Evolutionary conservation across 2,329 filamentous ascomycete species (phyloP).

Genomic region (Bipolaris bicolor): DNA sequence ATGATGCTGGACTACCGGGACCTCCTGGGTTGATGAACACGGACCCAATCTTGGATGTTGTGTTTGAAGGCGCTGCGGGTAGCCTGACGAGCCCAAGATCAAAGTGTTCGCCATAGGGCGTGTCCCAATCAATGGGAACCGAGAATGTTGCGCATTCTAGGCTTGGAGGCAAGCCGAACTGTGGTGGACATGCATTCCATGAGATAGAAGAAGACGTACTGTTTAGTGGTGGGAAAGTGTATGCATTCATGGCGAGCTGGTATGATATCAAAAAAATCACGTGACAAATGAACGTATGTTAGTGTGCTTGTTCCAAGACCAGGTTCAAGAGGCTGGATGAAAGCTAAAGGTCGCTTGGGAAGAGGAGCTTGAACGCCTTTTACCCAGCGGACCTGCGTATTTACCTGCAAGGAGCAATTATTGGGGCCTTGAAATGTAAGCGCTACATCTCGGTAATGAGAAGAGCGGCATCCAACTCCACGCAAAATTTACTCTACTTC

Average conservation of each 20-base stretch:
- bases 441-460: not conserved
- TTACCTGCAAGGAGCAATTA: not conserved
- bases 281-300: not conserved
- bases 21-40: constrained; percentile 54
- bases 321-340: not conserved
- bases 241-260: not conserved
- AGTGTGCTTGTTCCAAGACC: not conserved
- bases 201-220: constrained; percentile 2
- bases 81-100: constrained; percentile 37
- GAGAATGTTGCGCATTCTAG: constrained; percentile 29
- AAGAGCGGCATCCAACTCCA: not conserved
- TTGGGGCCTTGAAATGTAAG: not conserved
- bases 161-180: constrained; percentile 5
- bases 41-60: constrained; percentile 38
- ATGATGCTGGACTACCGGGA: constrained; percentile 45
- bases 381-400: not conserved
- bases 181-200: constrained; percentile 8
- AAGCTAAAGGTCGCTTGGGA: not conserved
- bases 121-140: constrained; percentile 44
- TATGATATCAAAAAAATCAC: not conserved
- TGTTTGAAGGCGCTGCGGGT: constrained; percentile 19
- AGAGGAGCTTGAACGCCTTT: not conserved
- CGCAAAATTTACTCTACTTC: not conserved
- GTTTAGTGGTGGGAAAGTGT: constrained; percentile 2
- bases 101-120: constrained; percentile 36